Base-by-base conservation (phyloP, 2,329 filamentous ascomycete genomes). In the Sclerotinia spermophila region DNA sequence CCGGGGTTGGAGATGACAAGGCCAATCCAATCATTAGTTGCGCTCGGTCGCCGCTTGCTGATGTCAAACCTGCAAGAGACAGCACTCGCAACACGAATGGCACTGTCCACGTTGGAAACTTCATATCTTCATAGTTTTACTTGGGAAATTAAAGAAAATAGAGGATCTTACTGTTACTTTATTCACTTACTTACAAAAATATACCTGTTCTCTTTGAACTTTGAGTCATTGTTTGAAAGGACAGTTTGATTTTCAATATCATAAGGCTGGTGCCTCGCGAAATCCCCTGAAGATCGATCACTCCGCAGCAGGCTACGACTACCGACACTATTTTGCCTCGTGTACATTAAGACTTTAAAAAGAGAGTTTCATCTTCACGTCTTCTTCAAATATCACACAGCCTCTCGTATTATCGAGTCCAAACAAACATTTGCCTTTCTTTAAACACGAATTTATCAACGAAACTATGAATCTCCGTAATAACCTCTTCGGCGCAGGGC, bases 401-500 rank as follows among this genome's bases (percentile, higher is more conserved):
- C 21, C 17, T 30, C 19, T 35, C 17, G 6, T 51, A 38, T 35
- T 8, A 7, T 66, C 45, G 17, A 53, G 45, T 42, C 24, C 21
- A 10, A 17, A 44, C 8, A 51, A 38, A 45, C 21, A 30, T 24
- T 8, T 24, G 15, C 3, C 4, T 3, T n/a, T n/a, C 19, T 7
- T n/a, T 27, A 13, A 8, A 55, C 35, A 45, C n/a, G 66, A 61
- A 62, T 45, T 42, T 64, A 24, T 19, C 35, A 71, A 67, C 60
- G 33, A 73, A 44, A 69, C 48, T 48, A 79, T 79, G 77, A 76
- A 78, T 67, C 75, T 77, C 73, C 78, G 82, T 72, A 82, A 83
- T 76, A 83, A 83, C 73, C 80, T 84, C 55, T 83, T 83, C 72
- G 82, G 83, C 59, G 80, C 81, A 72, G 80, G 81, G 10, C 79